These are phyloP conservation scores for Hymenoscyphus fraxineus DNA, from an alignment of 2,329 filamentous ascomycete species.

Conservation along the genomic window DNA sequence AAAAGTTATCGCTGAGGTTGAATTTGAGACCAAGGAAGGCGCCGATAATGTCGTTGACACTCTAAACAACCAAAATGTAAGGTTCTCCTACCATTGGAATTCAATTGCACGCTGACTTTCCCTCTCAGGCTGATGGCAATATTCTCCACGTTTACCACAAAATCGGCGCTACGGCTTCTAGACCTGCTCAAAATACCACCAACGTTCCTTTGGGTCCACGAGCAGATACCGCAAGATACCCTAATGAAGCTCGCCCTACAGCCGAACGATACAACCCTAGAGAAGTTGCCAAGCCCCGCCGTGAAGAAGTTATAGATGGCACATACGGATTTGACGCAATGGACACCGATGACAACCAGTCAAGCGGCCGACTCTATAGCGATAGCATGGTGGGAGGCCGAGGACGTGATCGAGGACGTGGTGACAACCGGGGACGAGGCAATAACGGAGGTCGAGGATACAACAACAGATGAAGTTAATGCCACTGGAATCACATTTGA, in stretches of 20 bases:
- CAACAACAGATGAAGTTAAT: conserved; percentile 21
- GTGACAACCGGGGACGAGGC: conserved; percentile 23
- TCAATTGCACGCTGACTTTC: conserved; percentile 5
- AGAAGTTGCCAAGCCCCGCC: conserved; percentile 15
- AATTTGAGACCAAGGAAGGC: conserved; percentile 67
- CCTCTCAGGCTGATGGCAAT: conserved; percentile 64
- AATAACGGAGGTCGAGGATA: conserved; percentile 22
- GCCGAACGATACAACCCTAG: conserved; percentile 27
- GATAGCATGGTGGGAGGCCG: conserved; percentile 29
- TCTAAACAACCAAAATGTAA: conserved; percentile 75
- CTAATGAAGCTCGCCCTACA: conserved; percentile 21
- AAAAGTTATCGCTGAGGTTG: conserved; percentile 73
- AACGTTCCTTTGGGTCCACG: conserved; percentile 31
- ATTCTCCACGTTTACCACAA: conserved; percentile 71
- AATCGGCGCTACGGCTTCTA: conserved; percentile 37
- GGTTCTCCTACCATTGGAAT: conserved; percentile 29
- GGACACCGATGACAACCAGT: conserved; percentile 32
- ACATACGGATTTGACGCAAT: conserved; percentile 37
- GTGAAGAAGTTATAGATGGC: conserved; percentile 34
- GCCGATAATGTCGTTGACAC: conserved; percentile 71
- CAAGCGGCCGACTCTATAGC: conserved; percentile 30
- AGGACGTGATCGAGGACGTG: conserved; percentile 18
- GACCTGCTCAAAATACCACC: conserved; percentile 14
- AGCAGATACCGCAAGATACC: conserved; percentile 25
- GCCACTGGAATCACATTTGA: conserved; percentile 1